Conservation (phyloP, 2,329 filamentous ascomycete species). For the Trichoderma atroviride region DNA sequence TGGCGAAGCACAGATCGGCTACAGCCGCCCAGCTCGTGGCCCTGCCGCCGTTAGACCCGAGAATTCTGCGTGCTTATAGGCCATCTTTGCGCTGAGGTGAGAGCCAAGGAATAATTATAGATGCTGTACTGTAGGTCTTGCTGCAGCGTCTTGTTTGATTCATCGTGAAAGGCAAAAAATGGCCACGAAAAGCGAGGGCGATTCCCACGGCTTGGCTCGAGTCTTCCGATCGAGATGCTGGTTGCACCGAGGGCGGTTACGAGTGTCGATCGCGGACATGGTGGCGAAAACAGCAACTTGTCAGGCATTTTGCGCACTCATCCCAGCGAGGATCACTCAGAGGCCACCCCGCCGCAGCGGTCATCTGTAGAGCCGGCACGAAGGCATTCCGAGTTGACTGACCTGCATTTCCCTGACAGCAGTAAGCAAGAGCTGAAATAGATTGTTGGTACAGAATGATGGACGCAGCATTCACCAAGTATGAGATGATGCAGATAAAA, state of each 20-base stretch:
- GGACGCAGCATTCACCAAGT: background rate
- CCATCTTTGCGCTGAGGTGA: background rate
- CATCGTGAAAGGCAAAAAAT: background rate
- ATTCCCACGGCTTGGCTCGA: background rate
- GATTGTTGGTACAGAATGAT: background rate
- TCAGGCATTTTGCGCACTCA: background rate
- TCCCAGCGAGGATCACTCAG: conserved; percentile 18
- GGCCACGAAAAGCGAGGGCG: background rate
- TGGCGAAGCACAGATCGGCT: conserved; percentile 25
- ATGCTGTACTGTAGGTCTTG: too few species aligned
- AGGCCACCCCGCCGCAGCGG: background rate
- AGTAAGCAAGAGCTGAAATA: background rate
- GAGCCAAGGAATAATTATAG: background rate
- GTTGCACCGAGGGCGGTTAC: background rate
- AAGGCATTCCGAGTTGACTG: background rate
- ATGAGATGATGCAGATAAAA: background rate
- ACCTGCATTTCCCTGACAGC: background rate
- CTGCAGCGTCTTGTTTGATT: background rate
- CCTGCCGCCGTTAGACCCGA: conserved; percentile 5
- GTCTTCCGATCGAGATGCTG: background rate
- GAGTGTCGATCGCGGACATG: conserved; percentile 2
- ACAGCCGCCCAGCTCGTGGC: conserved; percentile 15
- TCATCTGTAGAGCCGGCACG: background rate
- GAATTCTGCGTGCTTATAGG: conserved; percentile 5
- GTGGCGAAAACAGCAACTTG: conserved; percentile 15